phyloP scores from a whole-genome alignment of 2,329 filamentous ascomycete genomes.

The Diaporthe longicolla region DNA sequence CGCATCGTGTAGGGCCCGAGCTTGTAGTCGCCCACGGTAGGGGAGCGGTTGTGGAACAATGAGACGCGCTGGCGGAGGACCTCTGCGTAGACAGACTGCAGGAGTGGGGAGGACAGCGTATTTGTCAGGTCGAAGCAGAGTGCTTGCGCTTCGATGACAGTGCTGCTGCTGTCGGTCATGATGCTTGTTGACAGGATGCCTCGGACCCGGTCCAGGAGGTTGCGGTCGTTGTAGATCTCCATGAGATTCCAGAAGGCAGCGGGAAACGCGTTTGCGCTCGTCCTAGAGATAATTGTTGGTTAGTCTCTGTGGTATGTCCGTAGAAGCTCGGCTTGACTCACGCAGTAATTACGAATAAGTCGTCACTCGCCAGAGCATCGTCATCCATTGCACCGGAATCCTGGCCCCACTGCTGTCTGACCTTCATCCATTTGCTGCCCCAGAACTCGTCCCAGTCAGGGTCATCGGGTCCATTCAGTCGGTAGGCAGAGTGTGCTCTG shows the following conservation, averaged over 20 bases:
- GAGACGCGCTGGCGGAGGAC: constrained; percentile 14
- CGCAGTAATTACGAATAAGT: background rate
- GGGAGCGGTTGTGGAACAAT: background rate
- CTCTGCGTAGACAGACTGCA: constrained; percentile 11
- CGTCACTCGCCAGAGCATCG: constrained; percentile 1
- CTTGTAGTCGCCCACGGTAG: background rate
- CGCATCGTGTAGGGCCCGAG: background rate
- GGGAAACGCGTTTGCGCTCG: background rate
- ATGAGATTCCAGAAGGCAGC: background rate
- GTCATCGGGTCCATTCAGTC: background rate
- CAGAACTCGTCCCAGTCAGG: constrained; percentile 13
- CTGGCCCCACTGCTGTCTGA: background rate
- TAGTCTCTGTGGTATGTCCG: too few species aligned
- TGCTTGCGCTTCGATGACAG: background rate
- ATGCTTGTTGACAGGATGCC: background rate
- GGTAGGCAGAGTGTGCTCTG: background rate
- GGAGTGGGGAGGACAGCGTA: background rate
- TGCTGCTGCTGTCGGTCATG: background rate
- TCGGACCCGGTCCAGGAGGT: background rate
- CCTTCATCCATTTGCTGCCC: constrained; percentile 15
- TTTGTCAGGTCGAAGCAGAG: background rate
- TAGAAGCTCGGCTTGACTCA: background rate
- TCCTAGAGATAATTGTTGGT: background rate
- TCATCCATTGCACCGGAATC: background rate
- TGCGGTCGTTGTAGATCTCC: background rate